A percentile compares a stretch with the other conserved stretches of the same genome.
Conservation (phyloP, 176 grass and related monocot genomes). For the Lolium multiflorum region DNA sequence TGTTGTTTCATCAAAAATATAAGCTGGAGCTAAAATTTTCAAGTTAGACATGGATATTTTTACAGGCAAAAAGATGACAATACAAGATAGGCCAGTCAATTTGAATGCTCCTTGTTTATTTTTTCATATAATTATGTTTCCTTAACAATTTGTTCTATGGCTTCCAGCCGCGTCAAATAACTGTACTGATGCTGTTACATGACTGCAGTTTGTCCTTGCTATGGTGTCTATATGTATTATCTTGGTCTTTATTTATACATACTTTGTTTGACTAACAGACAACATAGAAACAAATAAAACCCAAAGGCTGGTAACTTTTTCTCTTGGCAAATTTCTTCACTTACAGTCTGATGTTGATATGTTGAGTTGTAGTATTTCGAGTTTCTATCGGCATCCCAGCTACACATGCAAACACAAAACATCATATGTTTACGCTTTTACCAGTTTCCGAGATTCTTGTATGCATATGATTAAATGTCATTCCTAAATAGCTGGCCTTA, state of each 20-base stretch:
- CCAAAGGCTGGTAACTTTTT: background rate
- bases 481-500: constrained; percentile 14
- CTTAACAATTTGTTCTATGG: background rate
- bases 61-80: constrained; percentile 4
- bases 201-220: background rate
- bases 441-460: background rate
- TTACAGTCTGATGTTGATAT: constrained; percentile 8
- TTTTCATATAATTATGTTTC: background rate
- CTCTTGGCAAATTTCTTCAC: constrained; percentile 29
- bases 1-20: constrained; percentile 23
- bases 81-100: background rate
- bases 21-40: background rate
- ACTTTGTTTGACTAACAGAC: background rate
- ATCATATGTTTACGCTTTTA: constrained; percentile 27
- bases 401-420: background rate
- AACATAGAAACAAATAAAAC: constrained; percentile 15
- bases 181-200: constrained; percentile 23
- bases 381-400: background rate
- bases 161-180: constrained; percentile 11
- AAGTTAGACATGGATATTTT: background rate
- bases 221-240: background rate
- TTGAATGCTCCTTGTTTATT: background rate
- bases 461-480: constrained; percentile 8
- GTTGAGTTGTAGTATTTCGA: background rate
- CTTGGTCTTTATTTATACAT: constrained; percentile 11